A percentile compares a stretch with the other conserved stretches of the same genome.
Conservation (phyloP, 805 yeast genomes). For the Kluyveromyces wickerhamii region DNA sequence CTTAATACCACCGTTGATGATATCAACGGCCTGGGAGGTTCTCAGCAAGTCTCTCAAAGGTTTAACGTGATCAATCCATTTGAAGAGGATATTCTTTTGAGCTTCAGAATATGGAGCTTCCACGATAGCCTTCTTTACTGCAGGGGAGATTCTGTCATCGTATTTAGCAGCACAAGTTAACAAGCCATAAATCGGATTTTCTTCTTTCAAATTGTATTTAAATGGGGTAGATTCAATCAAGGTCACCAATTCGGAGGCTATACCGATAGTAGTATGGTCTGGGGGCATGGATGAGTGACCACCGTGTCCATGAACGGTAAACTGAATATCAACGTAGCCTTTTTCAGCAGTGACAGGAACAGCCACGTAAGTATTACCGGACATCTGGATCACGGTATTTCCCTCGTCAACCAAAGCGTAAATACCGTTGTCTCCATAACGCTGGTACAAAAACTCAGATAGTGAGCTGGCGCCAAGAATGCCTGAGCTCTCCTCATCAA, state of each 20-base stretch:
- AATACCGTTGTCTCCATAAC: constrained; percentile 54
- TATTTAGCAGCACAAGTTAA: constrained; percentile 58
- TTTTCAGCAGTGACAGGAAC: constrained; percentile 54
- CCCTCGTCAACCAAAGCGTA: constrained; percentile 72
- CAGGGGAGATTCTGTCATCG: constrained; percentile 17
- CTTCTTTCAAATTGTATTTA: constrained; percentile 28
- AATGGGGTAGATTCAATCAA: constrained; percentile 49
- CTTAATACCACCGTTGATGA: constrained; percentile 65
- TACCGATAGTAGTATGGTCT: constrained; percentile 72
- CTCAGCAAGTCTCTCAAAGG: constrained; percentile 35
- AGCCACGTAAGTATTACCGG: constrained; percentile 38
- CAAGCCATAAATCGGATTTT: constrained; percentile 52
- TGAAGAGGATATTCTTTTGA: constrained; percentile 32
- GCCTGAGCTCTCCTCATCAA: constrained; percentile 73
- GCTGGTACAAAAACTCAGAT: constrained; percentile 37
- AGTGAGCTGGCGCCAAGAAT: constrained; percentile 48
- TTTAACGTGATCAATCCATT: constrained; percentile 13
- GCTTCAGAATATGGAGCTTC: constrained; percentile 30
- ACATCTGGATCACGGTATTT: constrained; percentile 32
- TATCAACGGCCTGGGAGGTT: constrained; percentile 63
- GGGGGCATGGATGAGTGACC: constrained; percentile 83
- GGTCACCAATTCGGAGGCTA: constrained; percentile 50
- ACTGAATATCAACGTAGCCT: constrained; percentile 46
- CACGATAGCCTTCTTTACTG: constrained; percentile 21
- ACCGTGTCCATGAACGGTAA: constrained; percentile 54